Conservation (phyloP, 805 yeast species). For the Ogataea nonfermentans region DNA sequence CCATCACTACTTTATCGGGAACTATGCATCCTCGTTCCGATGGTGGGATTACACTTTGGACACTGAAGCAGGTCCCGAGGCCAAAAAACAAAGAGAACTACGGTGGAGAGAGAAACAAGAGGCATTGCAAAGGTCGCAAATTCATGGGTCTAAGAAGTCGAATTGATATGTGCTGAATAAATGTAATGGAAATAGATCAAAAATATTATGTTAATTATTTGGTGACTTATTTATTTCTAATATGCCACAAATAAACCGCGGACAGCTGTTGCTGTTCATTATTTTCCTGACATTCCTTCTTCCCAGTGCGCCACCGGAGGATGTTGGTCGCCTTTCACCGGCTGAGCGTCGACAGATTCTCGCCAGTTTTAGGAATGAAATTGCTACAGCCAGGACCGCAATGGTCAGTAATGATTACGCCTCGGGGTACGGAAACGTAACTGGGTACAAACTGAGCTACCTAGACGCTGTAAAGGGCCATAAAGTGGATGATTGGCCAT, state of each 20-base stretch:
- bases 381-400: slow-evolving; percentile 30
- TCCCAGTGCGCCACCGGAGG: slow-evolving; percentile 39
- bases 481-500: slow-evolving; percentile 55
- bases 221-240: neutral
- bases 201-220: neutral
- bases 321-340: slow-evolving; percentile 28
- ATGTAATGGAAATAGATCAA: neutral
- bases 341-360: slow-evolving; percentile 29
- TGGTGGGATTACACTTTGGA: slow-evolving; percentile 55
- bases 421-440: slow-evolving; percentile 64
- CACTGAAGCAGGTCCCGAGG: slow-evolving; percentile 57
- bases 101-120: slow-evolving; percentile 44
- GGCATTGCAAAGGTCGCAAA: slow-evolving; percentile 20
- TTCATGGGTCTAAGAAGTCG: slow-evolving; percentile 2
- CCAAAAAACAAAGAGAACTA: slow-evolving; percentile 46
- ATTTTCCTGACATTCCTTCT: slow-evolving; percentile 40
- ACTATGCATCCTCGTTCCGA: slow-evolving; percentile 56
- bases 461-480: slow-evolving; percentile 49
- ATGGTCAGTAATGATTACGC: slow-evolving; percentile 44
- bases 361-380: slow-evolving; percentile 36
- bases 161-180: neutral
- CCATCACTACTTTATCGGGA: slow-evolving; percentile 59
- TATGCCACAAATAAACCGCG: slow-evolving; percentile 26
- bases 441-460: slow-evolving; percentile 70
- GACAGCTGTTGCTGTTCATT: slow-evolving; percentile 35